phyloP scores from a whole-genome alignment of 2,329 filamentous ascomycete species.

The Hyphodiscus sp. region DNA sequence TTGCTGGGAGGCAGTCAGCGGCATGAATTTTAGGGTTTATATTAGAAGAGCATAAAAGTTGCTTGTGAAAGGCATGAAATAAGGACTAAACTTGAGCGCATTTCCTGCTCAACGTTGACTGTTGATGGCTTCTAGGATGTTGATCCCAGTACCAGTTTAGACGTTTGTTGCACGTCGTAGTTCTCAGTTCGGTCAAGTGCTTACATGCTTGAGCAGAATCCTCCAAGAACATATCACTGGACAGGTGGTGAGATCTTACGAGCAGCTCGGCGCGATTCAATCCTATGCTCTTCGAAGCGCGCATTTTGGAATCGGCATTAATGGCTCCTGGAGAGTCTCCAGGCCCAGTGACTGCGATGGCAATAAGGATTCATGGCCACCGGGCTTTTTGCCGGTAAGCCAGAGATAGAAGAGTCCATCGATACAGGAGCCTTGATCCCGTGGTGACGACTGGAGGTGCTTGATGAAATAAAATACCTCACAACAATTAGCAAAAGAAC shows the following conservation, averaged over 20 bases:
- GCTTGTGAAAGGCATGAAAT: background rate
- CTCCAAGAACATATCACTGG: constrained; percentile 1
- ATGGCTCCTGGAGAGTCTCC: background rate
- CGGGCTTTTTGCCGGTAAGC: background rate
- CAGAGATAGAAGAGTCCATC: background rate
- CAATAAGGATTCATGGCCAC: background rate
- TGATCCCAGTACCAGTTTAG: background rate
- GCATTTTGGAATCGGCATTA: background rate
- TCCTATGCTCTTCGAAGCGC: background rate
- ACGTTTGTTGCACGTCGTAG: constrained; percentile 14
- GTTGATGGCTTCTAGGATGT: background rate
- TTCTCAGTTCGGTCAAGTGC: constrained; percentile 1
- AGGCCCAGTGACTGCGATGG: background rate
- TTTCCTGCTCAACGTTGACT: background rate
- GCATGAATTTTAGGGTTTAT: background rate
- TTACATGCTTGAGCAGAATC: background rate
- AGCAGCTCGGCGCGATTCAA: background rate
- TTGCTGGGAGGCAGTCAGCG: constrained; percentile 5
- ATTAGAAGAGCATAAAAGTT: background rate
- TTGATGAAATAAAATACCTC: background rate
- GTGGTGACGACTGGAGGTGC: background rate
- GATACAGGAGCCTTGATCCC: background rate
- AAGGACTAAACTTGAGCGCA: too few species aligned
- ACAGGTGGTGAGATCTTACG: constrained; percentile 1
- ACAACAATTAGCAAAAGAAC: background rate